Evolutionary conservation across 371 early-diverging fungal species (phyloP).

Genomic region (Mortierella sp.): DNA sequence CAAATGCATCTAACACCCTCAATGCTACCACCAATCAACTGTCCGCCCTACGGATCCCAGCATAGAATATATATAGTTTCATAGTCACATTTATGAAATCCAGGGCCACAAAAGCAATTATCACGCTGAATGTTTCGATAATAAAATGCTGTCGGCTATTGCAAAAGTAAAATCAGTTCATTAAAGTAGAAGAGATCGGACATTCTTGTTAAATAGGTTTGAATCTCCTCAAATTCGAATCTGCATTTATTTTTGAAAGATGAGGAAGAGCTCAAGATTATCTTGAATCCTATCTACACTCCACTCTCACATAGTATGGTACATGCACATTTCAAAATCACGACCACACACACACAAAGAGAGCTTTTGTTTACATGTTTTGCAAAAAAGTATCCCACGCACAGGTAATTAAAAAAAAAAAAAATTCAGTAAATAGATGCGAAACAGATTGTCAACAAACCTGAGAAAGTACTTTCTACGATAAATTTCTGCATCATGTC

Average conservation of each 20-base stretch:
- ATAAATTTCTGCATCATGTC: too few species aligned
- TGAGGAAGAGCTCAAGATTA: not conserved
- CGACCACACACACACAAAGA: not conserved
- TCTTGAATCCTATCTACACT: not conserved
- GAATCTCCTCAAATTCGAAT: not conserved
- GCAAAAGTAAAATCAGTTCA: not conserved
- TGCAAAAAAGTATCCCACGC: not conserved
- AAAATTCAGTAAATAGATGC: not conserved
- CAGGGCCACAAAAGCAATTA: too few species aligned
- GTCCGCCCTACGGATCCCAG: not conserved
- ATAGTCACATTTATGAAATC: too few species aligned
- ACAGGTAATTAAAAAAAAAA: not conserved
- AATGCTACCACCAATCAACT: not conserved
- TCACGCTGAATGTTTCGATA: not conserved
- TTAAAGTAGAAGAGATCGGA: not conserved
- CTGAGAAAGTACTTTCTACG: too few species aligned
- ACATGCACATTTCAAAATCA: too few species aligned
- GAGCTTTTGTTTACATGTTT: too few species aligned
- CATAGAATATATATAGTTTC: not conserved
- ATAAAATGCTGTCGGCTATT: too few species aligned
- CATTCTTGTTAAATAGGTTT: not conserved
- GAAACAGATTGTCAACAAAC: too few species aligned
- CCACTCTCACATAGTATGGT: too few species aligned
- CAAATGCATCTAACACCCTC: not conserved
- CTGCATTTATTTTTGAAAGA: too few species aligned